A percentile compares a stretch with the other conserved stretches of the same genome.
Evolutionary conservation across 306 rosid species (phyloP).

Genomic region (Begonia loranthoides): DNA sequence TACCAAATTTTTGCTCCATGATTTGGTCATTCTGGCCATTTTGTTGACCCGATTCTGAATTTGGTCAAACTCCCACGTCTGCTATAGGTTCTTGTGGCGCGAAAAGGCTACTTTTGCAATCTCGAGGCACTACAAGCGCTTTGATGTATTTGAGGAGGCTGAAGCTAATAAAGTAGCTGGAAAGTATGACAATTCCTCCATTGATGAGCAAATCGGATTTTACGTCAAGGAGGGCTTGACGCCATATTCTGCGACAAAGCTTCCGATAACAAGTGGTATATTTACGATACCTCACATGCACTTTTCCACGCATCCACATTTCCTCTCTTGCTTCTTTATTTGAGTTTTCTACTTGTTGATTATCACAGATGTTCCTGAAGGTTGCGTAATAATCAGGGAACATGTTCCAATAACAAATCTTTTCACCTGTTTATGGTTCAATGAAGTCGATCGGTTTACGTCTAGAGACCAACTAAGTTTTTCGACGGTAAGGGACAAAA

Average conservation of each 20-base stretch:
- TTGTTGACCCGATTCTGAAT: no score
- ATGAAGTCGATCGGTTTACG: slow-evolving; percentile 93
- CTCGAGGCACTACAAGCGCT: slow-evolving; percentile 88
- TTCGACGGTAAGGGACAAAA: slow-evolving; percentile 77
- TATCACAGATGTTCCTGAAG: slow-evolving; percentile 94
- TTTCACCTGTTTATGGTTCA: slow-evolving; percentile 96
- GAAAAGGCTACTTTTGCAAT: slow-evolving; percentile 81
- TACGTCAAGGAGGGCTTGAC: slow-evolving; percentile 69
- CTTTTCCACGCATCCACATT: neutral
- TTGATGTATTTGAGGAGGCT: slow-evolving; percentile 89
- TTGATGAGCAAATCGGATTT: slow-evolving; percentile 71
- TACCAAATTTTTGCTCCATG: no score
- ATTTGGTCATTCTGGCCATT: no score
- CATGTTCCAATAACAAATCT: slow-evolving; percentile 86
- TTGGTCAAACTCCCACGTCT: no score
- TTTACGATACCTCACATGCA: neutral
- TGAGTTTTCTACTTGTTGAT: slow-evolving; percentile 11
- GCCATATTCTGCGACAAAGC: slow-evolving; percentile 63
- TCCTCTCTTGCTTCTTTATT: slow-evolving; percentile 2
- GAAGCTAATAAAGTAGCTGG: slow-evolving; percentile 95
- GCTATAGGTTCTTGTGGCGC: slow-evolving; percentile 87
- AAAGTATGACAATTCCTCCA: slow-evolving; percentile 74
- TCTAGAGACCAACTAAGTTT: slow-evolving; percentile 95
- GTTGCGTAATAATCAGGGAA: slow-evolving; percentile 82
- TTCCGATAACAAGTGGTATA: slow-evolving; percentile 93